Percentiles rank a stretch among this genome's conserved stretches.
phyloP scores from a whole-genome alignment of 306 rosid genomes.

The barrel medic (Medicago truncatula) region MtrunA17r5.0-ANR NC_053047.1:39433001-39433500 shows the following conservation, averaged over 20 bases:
- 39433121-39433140: constrained; percentile 54
- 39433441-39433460: constrained; percentile 29
- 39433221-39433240: constrained; percentile 54
- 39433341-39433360: constrained; percentile 51
- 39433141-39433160: constrained; percentile 48
- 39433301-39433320: neutral
- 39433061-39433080: constrained; percentile 69
- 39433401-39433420: constrained; percentile 38
- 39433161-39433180: constrained; percentile 57
- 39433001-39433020: constrained; percentile 61
- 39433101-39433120: constrained; percentile 56
- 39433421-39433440: constrained; percentile 45
- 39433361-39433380: constrained; percentile 63
- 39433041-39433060: constrained; percentile 94
- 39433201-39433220: constrained; percentile 58
- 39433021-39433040: constrained; percentile 77
- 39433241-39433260: constrained; percentile 54
- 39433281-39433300: constrained; percentile 35
- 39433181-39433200: constrained; percentile 82
- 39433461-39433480: constrained; percentile 19
- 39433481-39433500: constrained; percentile 24
- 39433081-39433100: constrained; percentile 63
- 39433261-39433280: constrained; percentile 57
- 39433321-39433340: constrained; percentile 22
- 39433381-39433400: constrained; percentile 62